phyloP scores from a whole-genome alignment of 805 yeast species.

The Zygoascus biomembranicola region DNA sequence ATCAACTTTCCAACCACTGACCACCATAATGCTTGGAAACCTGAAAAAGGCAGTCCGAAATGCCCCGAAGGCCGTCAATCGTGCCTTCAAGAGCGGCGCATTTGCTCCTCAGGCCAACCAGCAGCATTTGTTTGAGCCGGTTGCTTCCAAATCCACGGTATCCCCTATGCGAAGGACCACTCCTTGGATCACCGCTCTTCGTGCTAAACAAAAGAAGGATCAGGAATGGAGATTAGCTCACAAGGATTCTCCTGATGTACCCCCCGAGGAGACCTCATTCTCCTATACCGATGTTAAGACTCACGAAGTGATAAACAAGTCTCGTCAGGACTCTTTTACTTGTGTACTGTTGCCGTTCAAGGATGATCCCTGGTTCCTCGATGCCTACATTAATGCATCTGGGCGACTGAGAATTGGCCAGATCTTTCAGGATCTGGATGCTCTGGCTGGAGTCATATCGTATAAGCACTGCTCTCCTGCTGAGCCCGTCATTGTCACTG shows the following conservation, averaged over 20 bases:
- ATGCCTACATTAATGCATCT: slow-evolving; percentile 78
- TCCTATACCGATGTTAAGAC: slow-evolving; percentile 67
- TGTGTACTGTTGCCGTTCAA: slow-evolving; percentile 61
- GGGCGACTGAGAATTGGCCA: slow-evolving; percentile 93
- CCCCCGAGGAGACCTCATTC: slow-evolving; percentile 22
- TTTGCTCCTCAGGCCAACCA: neutral
- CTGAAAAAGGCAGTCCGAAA: neutral
- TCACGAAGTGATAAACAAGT: slow-evolving; percentile 60
- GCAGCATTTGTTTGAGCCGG: slow-evolving; percentile 27
- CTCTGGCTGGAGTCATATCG: slow-evolving; percentile 89
- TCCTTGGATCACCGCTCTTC: slow-evolving; percentile 83
- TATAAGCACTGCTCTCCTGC: slow-evolving; percentile 92
- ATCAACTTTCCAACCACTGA: neutral
- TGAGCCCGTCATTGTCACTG: slow-evolving; percentile 91
- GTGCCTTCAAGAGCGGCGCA: neutral
- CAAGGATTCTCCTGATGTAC: slow-evolving; percentile 45
- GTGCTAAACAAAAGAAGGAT: slow-evolving; percentile 60
- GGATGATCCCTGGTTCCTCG: slow-evolving; percentile 73
- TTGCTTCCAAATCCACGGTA: slow-evolving; percentile 22
- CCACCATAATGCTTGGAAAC: neutral
- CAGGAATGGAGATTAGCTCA: slow-evolving; percentile 55
- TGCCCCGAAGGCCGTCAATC: neutral
- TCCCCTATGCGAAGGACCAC: slow-evolving; percentile 40
- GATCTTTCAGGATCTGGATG: slow-evolving; percentile 87
- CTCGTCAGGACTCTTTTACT: slow-evolving; percentile 60